phyloP scores from a whole-genome alignment of 1,139 yeast species.

The Protomyces pachydermus region DNA sequence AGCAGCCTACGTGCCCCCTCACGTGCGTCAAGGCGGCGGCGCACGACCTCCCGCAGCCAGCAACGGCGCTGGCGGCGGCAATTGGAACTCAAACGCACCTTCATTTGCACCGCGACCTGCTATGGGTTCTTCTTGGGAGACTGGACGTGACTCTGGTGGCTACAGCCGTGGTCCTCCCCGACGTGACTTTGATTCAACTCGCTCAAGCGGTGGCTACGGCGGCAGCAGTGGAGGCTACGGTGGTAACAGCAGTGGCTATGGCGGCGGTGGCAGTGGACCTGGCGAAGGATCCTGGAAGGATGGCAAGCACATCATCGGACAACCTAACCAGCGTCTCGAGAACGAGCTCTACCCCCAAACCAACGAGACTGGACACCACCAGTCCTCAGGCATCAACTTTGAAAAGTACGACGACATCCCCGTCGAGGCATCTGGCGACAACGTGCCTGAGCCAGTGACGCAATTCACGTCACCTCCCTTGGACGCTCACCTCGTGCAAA shows the following conservation, averaged over 20 bases:
- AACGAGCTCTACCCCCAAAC: slow-evolving; percentile 78
- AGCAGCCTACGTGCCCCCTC: slow-evolving; percentile 24
- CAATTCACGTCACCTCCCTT: slow-evolving; percentile 89
- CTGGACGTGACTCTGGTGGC: not conserved
- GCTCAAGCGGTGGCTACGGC: not conserved
- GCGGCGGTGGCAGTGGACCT: slow-evolving; percentile 34
- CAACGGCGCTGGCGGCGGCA: not conserved
- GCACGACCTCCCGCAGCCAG: not conserved
- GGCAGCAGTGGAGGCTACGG: not conserved
- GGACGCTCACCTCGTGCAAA: slow-evolving; percentile 78
- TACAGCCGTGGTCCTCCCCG: slow-evolving; percentile 21
- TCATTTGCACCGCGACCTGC: slow-evolving; percentile 19
- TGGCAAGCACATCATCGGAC: slow-evolving; percentile 85
- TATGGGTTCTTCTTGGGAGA: slow-evolving; percentile 15
- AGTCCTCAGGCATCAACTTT: slow-evolving; percentile 94
- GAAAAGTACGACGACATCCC: slow-evolving; percentile 98
- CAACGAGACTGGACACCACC: slow-evolving; percentile 61
- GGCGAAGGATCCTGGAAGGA: slow-evolving; percentile 69
- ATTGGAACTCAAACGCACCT: slow-evolving; percentile 22
- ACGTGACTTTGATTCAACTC: slow-evolving; percentile 18
- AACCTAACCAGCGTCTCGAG: slow-evolving; percentile 66
- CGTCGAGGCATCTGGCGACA: slow-evolving; percentile 93
- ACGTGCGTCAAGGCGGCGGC: slow-evolving; percentile 22
- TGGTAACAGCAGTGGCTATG: not conserved
- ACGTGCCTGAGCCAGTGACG: slow-evolving; percentile 89